Evolutionary conservation across 805 yeast species (phyloP).

Genomic region (Zygoascus biomembranicola): DNA sequence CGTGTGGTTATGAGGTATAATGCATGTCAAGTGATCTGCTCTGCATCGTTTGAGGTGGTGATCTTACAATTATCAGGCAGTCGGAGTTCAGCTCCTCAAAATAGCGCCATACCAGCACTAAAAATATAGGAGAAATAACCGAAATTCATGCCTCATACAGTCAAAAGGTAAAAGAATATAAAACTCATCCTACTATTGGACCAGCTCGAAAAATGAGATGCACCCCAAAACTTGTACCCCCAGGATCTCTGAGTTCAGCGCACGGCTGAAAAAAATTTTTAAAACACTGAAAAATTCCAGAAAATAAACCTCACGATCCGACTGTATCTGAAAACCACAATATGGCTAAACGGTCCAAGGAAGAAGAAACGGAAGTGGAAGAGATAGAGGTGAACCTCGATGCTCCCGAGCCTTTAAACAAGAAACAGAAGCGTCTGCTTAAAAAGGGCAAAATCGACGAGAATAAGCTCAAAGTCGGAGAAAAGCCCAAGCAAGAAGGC

Average conservation of each 20-base stretch:
- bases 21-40: no score
- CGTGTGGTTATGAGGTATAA: background rate
- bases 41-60: no score
- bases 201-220: no score
- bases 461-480: conserved; percentile 26
- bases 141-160: no score
- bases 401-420: conserved; percentile 76
- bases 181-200: no score
- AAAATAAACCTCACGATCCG: background rate
- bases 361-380: conserved; percentile 14
- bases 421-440: conserved; percentile 78
- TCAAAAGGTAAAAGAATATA: no score
- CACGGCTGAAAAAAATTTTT: background rate
- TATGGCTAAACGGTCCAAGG: background rate
- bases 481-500: conserved; percentile 26
- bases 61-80: no score
- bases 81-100: no score
- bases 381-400: conserved; percentile 35
- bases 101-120: no score
- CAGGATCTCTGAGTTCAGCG: background rate
- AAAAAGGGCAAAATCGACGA: conserved; percentile 49
- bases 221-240: no score
- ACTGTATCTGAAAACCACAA: background rate
- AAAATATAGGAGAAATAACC: no score
- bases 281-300: background rate